A percentile compares a stretch with the other conserved stretches of the same genome.
phyloP scores from a whole-genome alignment of 805 yeast genomes.

The Lipomyces anomalus region DNA sequence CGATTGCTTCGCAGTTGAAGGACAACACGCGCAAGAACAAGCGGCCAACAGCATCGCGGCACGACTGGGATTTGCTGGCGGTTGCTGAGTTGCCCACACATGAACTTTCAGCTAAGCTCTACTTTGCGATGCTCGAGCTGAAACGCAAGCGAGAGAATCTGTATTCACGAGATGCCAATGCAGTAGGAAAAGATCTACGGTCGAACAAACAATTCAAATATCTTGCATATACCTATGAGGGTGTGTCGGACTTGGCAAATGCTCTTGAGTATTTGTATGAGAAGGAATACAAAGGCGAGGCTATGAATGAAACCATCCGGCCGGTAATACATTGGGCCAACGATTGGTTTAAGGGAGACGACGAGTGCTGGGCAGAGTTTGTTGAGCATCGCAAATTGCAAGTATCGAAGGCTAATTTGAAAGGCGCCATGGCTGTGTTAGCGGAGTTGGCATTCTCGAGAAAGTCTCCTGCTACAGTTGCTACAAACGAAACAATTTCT shows the following conservation, averaged over 20 bases:
- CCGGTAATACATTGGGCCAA: conserved; percentile 15
- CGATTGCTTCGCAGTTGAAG: conserved; percentile 12
- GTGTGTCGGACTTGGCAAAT: conserved; percentile 19
- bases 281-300: conserved; percentile 5
- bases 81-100: conserved; percentile 15
- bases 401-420: not conserved
- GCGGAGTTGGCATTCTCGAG: not conserved
- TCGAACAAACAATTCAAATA: conserved; percentile 11
- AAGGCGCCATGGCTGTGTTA: not conserved
- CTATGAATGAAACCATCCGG: too few relatives aligned
- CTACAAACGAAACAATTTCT: not conserved
- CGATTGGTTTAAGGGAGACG: conserved; percentile 21
- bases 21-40: conserved; percentile 9
- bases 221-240: conserved; percentile 15
- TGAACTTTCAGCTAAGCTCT: conserved; percentile 3
- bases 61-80: conserved; percentile 21
- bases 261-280: conserved; percentile 20
- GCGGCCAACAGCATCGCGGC: conserved; percentile 4
- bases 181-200: conserved; percentile 9
- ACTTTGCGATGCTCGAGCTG: conserved; percentile 12
- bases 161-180: conserved; percentile 5
- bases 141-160: conserved; percentile 20
- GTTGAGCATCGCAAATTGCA: conserved; percentile 13
- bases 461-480: not conserved
- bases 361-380: conserved; percentile 9